Percentiles rank a stretch among this genome's conserved stretches.
phyloP scores from a whole-genome alignment of 306 rosid genomes.

The Vigna radiata region DNA sequence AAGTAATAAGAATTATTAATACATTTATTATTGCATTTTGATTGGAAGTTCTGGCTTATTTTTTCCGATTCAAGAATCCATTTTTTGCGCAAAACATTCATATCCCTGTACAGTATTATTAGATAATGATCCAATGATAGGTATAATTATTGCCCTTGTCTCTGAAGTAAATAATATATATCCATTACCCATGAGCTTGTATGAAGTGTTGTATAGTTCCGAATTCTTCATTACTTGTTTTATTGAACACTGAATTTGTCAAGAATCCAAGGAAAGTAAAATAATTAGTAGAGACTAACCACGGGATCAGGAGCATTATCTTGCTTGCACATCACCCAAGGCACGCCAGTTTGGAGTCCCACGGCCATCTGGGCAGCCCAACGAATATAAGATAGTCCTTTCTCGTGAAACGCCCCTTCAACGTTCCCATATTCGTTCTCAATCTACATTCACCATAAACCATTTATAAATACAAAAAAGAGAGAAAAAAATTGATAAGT shows the following conservation, averaged over 20 bases:
- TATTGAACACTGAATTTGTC: neutral
- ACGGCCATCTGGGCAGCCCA: slow-evolving; percentile 94
- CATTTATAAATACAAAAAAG: neutral
- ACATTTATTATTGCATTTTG: too few species aligned
- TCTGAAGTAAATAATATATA: neutral
- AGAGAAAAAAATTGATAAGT: neutral
- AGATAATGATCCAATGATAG: neutral
- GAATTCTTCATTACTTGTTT: neutral
- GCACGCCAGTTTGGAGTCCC: slow-evolving; percentile 82
- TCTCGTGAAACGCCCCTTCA: slow-evolving; percentile 60
- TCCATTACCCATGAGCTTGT: neutral
- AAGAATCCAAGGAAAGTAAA: neutral
- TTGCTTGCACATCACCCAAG: slow-evolving; percentile 96
- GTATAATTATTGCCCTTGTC: neutral
- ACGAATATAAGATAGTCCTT: slow-evolving; percentile 68
- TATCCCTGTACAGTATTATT: too few species aligned
- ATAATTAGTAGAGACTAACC: slow-evolving; percentile 54
- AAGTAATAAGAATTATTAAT: neutral
- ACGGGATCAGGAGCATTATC: slow-evolving; percentile 87
- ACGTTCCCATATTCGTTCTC: slow-evolving; percentile 82
- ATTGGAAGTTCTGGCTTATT: too few species aligned
- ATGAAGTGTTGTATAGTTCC: neutral
- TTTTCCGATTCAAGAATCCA: too few species aligned
- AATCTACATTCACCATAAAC: slow-evolving; percentile 57
- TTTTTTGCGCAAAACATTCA: too few species aligned